phyloP scores from a whole-genome alignment of 1,139 yeast species.

The Saccharomyces hybrid region DNA sequence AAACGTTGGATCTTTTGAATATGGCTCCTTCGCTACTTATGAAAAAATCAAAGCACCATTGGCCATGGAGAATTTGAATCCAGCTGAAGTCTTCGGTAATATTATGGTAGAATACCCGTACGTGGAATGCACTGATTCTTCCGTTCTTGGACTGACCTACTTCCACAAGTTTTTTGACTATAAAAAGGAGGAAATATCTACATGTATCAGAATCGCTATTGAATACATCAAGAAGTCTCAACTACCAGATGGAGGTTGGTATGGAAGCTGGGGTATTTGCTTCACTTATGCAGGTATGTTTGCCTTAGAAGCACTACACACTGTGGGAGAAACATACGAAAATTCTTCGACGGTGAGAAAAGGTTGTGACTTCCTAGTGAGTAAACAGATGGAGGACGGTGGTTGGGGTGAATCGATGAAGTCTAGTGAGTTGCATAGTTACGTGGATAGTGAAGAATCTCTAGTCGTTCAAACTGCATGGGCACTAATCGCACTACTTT shows the following conservation, averaged over 20 bases:
- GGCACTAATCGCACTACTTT: constrained; percentile 75
- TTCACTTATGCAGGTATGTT: constrained; percentile 96
- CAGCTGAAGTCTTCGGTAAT: constrained; percentile 96
- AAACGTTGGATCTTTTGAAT: constrained; percentile 70
- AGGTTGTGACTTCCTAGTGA: constrained; percentile 79
- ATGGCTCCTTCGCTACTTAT: constrained; percentile 89
- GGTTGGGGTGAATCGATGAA: constrained; percentile 95
- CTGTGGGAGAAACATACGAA: constrained; percentile 56
- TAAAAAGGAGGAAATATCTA: constrained; percentile 53
- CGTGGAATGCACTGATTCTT: constrained; percentile 95
- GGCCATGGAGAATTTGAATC: constrained; percentile 69
- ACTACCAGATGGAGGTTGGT: constrained; percentile 85
- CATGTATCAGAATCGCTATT: constrained; percentile 67
- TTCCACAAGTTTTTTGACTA: constrained; percentile 62
- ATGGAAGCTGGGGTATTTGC: constrained; percentile 98
- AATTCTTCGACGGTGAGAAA: constrained; percentile 55
- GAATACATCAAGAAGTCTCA: constrained; percentile 64
- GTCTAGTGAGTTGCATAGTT: constrained; percentile 69
- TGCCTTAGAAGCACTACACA: constrained; percentile 82
- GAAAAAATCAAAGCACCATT: constrained; percentile 81
- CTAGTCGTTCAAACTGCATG: constrained; percentile 88
- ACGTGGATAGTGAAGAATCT: constrained; percentile 58
- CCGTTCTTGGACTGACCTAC: constrained; percentile 78
- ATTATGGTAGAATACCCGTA: constrained; percentile 98
- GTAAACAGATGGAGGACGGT: constrained; percentile 77